Percentiles rank a stretch among this genome's conserved stretches.
Evolutionary conservation across 2,329 filamentous ascomycete species (phyloP).

Genomic region (Scortechinia acanthostroma): DNA sequence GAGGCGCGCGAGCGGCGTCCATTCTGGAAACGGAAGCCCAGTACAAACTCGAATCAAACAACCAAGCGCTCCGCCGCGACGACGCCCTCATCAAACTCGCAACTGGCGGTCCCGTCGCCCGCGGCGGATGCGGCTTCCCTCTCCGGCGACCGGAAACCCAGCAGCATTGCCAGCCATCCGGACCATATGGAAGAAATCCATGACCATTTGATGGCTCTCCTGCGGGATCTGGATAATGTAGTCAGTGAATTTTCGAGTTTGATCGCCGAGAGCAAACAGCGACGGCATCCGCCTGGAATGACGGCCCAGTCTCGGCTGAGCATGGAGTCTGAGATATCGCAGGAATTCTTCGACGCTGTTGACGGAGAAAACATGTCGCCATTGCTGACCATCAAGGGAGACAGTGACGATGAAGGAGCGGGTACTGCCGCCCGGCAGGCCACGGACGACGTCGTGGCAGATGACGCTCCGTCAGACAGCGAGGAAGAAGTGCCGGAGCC

Average conservation of each 20-base stretch:
- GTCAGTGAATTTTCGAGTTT: constrained; percentile 75
- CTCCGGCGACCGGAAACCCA: constrained; percentile 15
- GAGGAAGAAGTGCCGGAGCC: background rate
- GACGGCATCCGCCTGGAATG: constrained; percentile 17
- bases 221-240: constrained; percentile 77
- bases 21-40: constrained; percentile 90
- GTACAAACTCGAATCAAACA: constrained; percentile 14
- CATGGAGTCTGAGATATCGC: constrained; percentile 69
- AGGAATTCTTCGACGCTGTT: constrained; percentile 93
- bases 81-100: background rate
- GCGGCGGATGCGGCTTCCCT: constrained; percentile 19
- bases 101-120: background rate
- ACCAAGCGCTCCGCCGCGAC: background rate
- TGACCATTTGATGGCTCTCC: constrained; percentile 75
- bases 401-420: constrained; percentile 58
- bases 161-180: constrained; percentile 23
- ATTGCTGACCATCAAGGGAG: constrained; percentile 64
- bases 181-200: constrained; percentile 60
- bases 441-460: background rate
- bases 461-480: background rate
- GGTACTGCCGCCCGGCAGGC: constrained; percentile 26
- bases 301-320: constrained; percentile 40
- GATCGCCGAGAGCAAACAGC: constrained; percentile 71
- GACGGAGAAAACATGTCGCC: constrained; percentile 47
- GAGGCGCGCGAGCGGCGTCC: constrained; percentile 50